Base-by-base conservation (phyloP, 192 early-diverging fungal genomes). In the Coemansia erecta region DNA sequence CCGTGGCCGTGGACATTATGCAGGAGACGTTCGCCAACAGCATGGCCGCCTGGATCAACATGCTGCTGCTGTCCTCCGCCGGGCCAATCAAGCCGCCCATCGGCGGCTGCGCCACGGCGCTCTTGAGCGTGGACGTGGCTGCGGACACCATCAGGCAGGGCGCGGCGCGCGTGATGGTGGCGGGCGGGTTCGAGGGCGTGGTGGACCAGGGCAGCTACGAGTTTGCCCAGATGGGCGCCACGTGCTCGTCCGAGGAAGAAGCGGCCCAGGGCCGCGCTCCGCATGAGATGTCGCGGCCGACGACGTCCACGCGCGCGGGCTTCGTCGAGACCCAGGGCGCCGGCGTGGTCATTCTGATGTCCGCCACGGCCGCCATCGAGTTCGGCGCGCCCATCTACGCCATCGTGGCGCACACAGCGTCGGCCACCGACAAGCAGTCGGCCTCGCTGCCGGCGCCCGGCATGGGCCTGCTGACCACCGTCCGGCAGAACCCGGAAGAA, bases 171-270 rank as follows among this genome's bases (percentile, higher is more conserved):
- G 86, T 98, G 54, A 89, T 95, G 69, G 70, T 98, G 50, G 93
- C 92, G 35, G 95, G 95, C 72, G 95, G 88, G 19, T 91, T 90
- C 63, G 95, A 98, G 64, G 93, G 93, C 55, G 92, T 93, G 81
- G 89, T 90, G 52, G 94, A 94, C 70, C 92, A 98, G 69, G 91
- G 91, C 33, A 90, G 89, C 22, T 90, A 91, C 63, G 95, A 98
- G 81, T 98, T 98, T 80, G 94, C 93, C 58, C 94, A 96, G 86
- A 98, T 98, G 95, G 95, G 94, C 82, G 95, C 95, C 26, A 98
- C 95, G 18, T 87, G 85, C 62, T 92, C 87, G 66, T 73, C 93
- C 26, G 80, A 84, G 26, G 88, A 89, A 19, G 95, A 98, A 72
- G 70, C 89, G 24, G 90, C 86, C 8, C 77, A 81, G 17, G 95